Evolutionary conservation across 2,329 filamentous ascomycete genomes (phyloP).

Genomic region (Claviceps maximensis): DNA sequence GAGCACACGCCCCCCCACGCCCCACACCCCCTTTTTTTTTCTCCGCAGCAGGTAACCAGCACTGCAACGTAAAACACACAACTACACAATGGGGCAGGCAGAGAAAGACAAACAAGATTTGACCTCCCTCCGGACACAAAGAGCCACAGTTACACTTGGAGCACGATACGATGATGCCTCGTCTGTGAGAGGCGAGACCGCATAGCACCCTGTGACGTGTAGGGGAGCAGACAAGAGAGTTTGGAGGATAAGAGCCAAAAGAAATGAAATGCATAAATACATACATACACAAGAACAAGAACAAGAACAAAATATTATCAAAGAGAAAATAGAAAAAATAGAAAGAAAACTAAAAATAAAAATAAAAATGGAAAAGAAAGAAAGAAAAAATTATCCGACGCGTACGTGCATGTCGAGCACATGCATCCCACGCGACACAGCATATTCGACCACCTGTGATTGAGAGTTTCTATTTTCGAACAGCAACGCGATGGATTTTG

Average conservation of each 20-base stretch:
- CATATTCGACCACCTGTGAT: not conserved
- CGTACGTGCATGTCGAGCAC: constrained; percentile 1
- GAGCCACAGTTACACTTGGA: not conserved
- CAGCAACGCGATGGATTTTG: not conserved
- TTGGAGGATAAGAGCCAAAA: no score
- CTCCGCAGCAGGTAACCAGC: not conserved
- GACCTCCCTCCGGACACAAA: not conserved
- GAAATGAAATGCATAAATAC: no score
- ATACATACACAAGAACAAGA: no score
- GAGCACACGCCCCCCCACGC: no score
- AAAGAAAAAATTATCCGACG: constrained; percentile 2
- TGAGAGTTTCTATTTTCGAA: not conserved
- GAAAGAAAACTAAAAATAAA: no score
- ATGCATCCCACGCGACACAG: not conserved
- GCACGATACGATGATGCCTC: not conserved
- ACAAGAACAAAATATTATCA: no score
- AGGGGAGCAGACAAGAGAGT: not conserved
- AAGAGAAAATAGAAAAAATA: no score
- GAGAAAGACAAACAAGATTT: not conserved
- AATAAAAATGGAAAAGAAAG: not conserved
- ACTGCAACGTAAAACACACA: not conserved
- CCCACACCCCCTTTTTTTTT: not conserved
- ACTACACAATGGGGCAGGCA: not conserved
- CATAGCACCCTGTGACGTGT: not conserved
- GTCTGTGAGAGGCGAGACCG: not conserved